Conservation (phyloP, 2,329 filamentous ascomycete species). For the Cladophialophora psammophila region DNA sequence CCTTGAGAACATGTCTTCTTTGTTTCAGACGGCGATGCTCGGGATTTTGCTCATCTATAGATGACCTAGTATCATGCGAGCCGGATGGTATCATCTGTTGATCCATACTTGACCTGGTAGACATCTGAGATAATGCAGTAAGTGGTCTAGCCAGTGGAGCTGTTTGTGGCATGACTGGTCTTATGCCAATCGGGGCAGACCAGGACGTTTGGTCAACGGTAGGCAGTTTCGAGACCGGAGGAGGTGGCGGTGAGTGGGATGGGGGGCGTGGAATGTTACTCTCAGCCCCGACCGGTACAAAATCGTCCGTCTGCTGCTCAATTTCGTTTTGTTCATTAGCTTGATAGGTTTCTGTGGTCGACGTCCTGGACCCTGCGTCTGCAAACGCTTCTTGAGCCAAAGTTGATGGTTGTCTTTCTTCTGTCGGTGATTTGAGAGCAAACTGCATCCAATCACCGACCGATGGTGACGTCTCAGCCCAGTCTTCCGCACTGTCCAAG, state of each 20-base stretch:
- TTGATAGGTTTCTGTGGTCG: conserved; percentile 6
- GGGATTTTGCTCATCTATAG: conserved; percentile 43
- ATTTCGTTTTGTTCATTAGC: background rate
- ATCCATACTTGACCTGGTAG: conserved; percentile 31
- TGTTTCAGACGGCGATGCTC: conserved; percentile 77
- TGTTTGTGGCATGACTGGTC: conserved; percentile 14
- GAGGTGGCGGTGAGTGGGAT: conserved; percentile 40
- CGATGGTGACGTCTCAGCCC: conserved; percentile 58
- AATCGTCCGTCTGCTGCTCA: background rate
- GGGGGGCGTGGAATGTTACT: conserved; percentile 36
- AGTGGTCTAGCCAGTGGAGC: conserved; percentile 30
- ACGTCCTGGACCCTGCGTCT: conserved; percentile 10
- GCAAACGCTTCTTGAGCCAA: conserved; percentile 23
- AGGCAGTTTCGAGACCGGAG: conserved; percentile 29
- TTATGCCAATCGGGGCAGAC: conserved; percentile 29
- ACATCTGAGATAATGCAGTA: conserved; percentile 33
- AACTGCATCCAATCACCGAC: conserved; percentile 59
- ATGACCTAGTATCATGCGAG: conserved; percentile 27
- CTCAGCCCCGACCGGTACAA: conserved; percentile 9
- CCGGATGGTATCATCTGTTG: conserved; percentile 25
- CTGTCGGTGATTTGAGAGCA: conserved; percentile 41
- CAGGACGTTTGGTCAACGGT: conserved; percentile 36
- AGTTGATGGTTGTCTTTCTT: conserved; percentile 26
- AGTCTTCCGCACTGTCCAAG: conserved; percentile 55
- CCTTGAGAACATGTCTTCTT: conserved; percentile 84